Evolutionary conservation across 345 rosid genomes (phyloP).

Genomic region (Pistacia vera): DNA sequence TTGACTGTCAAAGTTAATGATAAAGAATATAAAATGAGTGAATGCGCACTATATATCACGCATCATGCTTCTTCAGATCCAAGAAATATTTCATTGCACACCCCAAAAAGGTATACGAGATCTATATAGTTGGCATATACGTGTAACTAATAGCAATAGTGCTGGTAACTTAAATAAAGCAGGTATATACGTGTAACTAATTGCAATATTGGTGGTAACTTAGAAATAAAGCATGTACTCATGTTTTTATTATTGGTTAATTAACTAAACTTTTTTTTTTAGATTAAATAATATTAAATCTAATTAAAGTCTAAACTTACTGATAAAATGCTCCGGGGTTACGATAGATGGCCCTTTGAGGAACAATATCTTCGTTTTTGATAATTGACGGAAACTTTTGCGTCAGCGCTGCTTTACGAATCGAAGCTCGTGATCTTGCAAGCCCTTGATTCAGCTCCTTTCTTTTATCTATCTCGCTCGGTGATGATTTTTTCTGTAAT

Average conservation of each 20-base stretch:
- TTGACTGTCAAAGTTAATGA: background rate
- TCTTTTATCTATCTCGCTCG: background rate
- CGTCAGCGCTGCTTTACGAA: slow-evolving; percentile 41
- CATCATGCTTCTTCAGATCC: slow-evolving; percentile 32
- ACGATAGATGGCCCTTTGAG: slow-evolving; percentile 35
- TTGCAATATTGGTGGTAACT: slow-evolving; percentile 17
- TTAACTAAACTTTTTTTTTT: too few species aligned
- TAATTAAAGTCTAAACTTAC: slow-evolving; percentile 33
- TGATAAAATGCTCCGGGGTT: slow-evolving; percentile 59
- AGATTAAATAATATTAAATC: too few species aligned
- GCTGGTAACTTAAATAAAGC: slow-evolving; percentile 43
- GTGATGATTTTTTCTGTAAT: slow-evolving; percentile 1
- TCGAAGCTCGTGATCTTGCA: slow-evolving; percentile 65
- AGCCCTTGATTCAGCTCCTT: slow-evolving; percentile 46
- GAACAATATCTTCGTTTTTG: slow-evolving; percentile 25
- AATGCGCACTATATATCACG: background rate
- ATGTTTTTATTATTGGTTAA: too few species aligned
- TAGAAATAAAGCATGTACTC: slow-evolving; percentile 39
- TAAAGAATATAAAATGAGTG: slow-evolving; percentile 27
- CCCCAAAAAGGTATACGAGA: background rate
- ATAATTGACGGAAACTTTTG: slow-evolving; percentile 29
- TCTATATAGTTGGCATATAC: background rate
- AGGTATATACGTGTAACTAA: background rate
- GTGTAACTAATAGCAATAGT: background rate
- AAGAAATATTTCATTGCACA: slow-evolving; percentile 18